phyloP scores from a whole-genome alignment of 768 basidiomycete genomes.

The Rhodosporidiobolus sp. region DNA sequence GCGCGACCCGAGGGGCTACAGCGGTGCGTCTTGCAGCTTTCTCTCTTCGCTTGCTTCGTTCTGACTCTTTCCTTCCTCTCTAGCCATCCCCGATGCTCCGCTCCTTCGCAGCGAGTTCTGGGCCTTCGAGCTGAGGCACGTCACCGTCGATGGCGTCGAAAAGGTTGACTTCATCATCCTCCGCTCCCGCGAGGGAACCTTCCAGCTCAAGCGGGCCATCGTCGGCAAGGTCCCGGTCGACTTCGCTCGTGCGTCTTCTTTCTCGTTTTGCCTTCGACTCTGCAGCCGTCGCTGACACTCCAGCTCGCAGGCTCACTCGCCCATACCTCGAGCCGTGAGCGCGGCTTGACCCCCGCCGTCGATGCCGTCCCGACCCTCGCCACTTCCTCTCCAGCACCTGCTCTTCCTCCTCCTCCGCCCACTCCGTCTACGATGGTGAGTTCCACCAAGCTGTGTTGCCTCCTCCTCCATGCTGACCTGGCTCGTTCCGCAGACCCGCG shows the following conservation, averaged over 20 bases:
- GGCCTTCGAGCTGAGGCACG: conserved; percentile 33
- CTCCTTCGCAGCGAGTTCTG: conserved; percentile 21
- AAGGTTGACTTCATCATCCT: conserved; percentile 38
- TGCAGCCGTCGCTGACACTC: neutral
- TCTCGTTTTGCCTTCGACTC: neutral
- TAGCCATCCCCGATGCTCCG: conserved; percentile 1
- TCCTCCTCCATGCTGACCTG: neutral
- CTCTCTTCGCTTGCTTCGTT: too few species aligned
- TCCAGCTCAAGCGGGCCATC: conserved; percentile 21
- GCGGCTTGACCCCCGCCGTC: conserved; percentile 19
- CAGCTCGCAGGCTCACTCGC: conserved; percentile 19
- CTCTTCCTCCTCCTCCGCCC: neutral
- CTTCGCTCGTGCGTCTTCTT: conserved; percentile 21
- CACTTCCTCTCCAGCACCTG: neutral
- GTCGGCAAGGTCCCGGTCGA: conserved; percentile 14
- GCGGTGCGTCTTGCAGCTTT: neutral
- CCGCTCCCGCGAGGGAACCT: conserved; percentile 14
- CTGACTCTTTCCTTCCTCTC: neutral
- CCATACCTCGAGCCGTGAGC: neutral
- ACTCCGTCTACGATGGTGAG: conserved; percentile 17
- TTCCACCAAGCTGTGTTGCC: neutral
- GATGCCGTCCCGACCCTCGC: conserved; percentile 14
- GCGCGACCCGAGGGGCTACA: conserved; percentile 18
- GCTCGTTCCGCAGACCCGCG: conserved; percentile 19
- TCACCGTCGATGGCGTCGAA: conserved; percentile 25